Evolutionary conservation across 148 eudicot genomes (phyloP).

Genomic region (Nepenthes gracilis): DNA sequence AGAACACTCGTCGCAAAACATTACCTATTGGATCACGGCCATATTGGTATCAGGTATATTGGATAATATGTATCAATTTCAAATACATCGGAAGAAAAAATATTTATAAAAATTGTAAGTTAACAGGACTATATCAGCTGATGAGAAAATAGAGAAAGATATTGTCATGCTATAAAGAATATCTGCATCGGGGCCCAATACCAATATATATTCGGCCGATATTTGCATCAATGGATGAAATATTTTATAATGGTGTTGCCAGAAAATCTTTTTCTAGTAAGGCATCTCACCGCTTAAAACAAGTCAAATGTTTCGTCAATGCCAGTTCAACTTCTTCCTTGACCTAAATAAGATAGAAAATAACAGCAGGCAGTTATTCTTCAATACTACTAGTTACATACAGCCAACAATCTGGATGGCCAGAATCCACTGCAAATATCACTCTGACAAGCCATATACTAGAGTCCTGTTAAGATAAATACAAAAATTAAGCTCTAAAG

Average conservation of each 20-base stretch:
- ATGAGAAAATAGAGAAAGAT: neutral
- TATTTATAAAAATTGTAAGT: no score
- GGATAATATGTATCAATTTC: no score
- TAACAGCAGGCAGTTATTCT: neutral
- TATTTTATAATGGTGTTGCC: neutral
- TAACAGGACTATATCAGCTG: neutral
- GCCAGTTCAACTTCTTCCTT: conserved; percentile 92
- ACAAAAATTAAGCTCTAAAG: no score
- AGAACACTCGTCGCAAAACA: no score
- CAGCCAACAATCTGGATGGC: neutral
- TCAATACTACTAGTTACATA: neutral
- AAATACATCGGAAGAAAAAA: neutral
- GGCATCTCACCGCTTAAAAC: conserved; percentile 42
- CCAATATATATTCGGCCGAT: no score
- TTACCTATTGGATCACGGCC: no score
- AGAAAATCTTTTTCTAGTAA: neutral
- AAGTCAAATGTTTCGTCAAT: conserved; percentile 42
- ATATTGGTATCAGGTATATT: no score
- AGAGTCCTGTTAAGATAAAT: no score
- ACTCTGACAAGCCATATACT: no score
- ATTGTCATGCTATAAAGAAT: no score
- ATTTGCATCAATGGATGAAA: neutral
- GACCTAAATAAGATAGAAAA: conserved; percentile 30
- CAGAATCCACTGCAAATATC: no score
- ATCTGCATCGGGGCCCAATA: no score